phyloP scores from a whole-genome alignment of 768 basidiomycete genomes.

The Rhodotorula babjevae region DNA sequence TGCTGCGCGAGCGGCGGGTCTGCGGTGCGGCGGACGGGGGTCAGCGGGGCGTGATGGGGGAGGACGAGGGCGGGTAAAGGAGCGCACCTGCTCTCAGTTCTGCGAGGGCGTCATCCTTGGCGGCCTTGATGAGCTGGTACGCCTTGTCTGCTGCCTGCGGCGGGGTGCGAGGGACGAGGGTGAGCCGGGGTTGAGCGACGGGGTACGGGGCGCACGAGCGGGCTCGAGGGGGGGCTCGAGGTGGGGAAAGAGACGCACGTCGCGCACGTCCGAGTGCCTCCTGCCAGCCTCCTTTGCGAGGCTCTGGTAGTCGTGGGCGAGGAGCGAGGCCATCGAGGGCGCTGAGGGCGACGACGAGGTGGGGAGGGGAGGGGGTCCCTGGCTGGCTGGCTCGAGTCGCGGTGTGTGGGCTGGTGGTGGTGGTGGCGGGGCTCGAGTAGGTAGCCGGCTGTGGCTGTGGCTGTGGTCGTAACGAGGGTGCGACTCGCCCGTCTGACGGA shows the following conservation, averaged over 20 bases:
- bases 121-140: conserved; percentile 18
- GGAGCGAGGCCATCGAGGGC: background rate
- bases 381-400: too few species aligned
- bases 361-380: too few species aligned
- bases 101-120: conserved; percentile 5
- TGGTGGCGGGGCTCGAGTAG: too few species aligned
- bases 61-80: background rate
- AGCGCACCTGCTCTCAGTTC: conserved; percentile 12
- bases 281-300: conserved; percentile 34
- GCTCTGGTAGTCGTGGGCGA: conserved; percentile 8
- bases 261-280: conserved; percentile 27
- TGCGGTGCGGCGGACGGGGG: background rate
- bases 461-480: too few species aligned
- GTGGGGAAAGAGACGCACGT: conserved; percentile 14
- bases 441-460: too few species aligned
- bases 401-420: too few species aligned
- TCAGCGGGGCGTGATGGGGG: background rate
- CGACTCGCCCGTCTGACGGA: too few species aligned
- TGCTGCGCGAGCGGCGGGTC: conserved; percentile 9
- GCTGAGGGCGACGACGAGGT: background rate
- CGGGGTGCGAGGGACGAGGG: too few species aligned
- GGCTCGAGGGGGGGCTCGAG: too few species aligned
- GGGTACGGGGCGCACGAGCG: background rate
- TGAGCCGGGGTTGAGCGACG: background rate
- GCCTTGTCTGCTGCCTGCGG: conserved; percentile 38